These are phyloP conservation scores for Trypanosoma cruzi DNA, from an alignment of 208 protist species.

Conservation along the genomic window DNA sequence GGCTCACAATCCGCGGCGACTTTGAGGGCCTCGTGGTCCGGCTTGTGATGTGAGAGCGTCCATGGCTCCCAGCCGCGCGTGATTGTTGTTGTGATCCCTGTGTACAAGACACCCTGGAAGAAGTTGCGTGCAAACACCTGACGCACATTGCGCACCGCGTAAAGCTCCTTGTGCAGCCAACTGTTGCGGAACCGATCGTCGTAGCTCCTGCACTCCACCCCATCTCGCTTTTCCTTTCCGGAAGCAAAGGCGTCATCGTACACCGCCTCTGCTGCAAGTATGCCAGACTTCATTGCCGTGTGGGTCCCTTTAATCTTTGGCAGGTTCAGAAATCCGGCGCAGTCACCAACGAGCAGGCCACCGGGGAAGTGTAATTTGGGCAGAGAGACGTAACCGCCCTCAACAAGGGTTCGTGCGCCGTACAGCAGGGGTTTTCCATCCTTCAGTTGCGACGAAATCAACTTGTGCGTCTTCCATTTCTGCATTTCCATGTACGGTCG, in stretches of 20 bases:
- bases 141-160: constrained; percentile 94
- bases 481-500: constrained; percentile 97
- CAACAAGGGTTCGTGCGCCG: constrained; percentile 96
- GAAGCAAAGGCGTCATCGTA: constrained; percentile 68
- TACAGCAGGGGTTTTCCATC: constrained; percentile 93
- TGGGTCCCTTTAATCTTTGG: constrained; percentile 98
- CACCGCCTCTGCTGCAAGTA: constrained; percentile 90
- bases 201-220: constrained; percentile 82
- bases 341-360: constrained; percentile 94
- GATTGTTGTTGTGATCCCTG: constrained; percentile 82
- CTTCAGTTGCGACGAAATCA: constrained; percentile 79
- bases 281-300: constrained; percentile 96
- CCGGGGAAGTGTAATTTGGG: constrained; percentile 96
- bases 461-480: constrained; percentile 94
- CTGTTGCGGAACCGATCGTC: constrained; percentile 81
- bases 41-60: constrained; percentile 83
- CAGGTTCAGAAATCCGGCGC: constrained; percentile 98
- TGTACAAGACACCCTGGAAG: constrained; percentile 77
- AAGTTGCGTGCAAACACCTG: constrained; percentile 92
- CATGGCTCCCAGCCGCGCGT: constrained; percentile 87
- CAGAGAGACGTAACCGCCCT: constrained; percentile 95
- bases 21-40: constrained; percentile 79
- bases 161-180: constrained; percentile 96
- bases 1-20: constrained; percentile 67
- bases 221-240: constrained; percentile 49